Percentiles rank a stretch among this genome's conserved stretches.
Evolutionary conservation across 1,139 yeast genomes (phyloP).

Genomic region (Yamadazyma oceani): DNA sequence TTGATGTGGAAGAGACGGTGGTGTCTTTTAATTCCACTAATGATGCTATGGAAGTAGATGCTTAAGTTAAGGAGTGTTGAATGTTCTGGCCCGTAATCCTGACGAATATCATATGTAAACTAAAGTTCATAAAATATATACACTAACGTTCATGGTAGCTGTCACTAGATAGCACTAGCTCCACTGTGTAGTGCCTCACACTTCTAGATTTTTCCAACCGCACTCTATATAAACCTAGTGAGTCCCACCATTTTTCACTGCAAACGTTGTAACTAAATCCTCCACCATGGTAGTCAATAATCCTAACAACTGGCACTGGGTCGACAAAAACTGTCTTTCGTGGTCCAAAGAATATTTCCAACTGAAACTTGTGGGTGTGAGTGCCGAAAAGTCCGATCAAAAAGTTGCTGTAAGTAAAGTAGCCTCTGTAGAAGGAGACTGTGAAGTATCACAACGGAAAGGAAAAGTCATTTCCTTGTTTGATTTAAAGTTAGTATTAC

Average conservation of each 20-base stretch:
- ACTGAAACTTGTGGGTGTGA: conserved; percentile 53
- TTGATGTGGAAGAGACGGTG: conserved; percentile 71
- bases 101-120: too few relatives aligned
- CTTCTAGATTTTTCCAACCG: conserved; percentile 20
- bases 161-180: too few relatives aligned
- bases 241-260: conserved; percentile 1
- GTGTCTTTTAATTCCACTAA: conserved; percentile 33
- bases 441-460: conserved; percentile 93
- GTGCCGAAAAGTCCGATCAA: conserved; percentile 37
- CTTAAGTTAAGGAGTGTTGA: conserved; percentile 24
- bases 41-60: conserved; percentile 77
- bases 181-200: neutral
- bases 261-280: neutral
- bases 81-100: too few relatives aligned
- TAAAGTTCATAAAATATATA: too few relatives aligned
- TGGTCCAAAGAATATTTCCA: conserved; percentile 84
- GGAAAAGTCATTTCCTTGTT: conserved; percentile 93
- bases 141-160: too few relatives aligned
- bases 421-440: conserved; percentile 87
- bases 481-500: conserved; percentile 69
- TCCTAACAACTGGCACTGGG: conserved; percentile 88
- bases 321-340: conserved; percentile 90
- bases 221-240: conserved; percentile 1
- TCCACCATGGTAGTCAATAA: conserved; percentile 46
- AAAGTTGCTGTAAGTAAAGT: conserved; percentile 51